Conservation (phyloP, 306 rosid species). For the Cucurbita maxima region DNA sequence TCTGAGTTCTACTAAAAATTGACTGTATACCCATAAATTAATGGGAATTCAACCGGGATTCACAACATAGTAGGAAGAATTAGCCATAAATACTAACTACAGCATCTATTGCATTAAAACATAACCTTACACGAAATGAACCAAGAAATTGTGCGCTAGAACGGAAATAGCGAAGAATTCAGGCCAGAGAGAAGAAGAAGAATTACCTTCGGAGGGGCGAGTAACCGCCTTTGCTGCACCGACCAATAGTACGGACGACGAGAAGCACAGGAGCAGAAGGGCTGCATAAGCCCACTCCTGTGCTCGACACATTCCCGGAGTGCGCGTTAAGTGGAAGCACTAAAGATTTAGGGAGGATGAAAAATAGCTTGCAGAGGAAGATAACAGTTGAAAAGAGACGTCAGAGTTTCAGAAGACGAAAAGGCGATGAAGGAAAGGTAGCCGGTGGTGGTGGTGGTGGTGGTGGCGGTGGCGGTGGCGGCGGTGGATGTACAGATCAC, state of each 20-base stretch:
- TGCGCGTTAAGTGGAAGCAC: background rate
- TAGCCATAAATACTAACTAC: background rate
- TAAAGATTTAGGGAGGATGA: too few species aligned
- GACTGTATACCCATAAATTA: background rate
- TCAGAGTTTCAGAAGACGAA: background rate
- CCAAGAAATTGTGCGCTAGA: background rate
- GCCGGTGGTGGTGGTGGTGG: background rate
- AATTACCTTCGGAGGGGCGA: constrained; percentile 45
- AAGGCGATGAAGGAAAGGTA: background rate
- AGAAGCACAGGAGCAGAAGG: constrained; percentile 29
- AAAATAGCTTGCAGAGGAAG: background rate
- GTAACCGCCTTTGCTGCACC: constrained; percentile 27
- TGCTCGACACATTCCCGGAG: constrained; percentile 31
- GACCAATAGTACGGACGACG: constrained; percentile 26
- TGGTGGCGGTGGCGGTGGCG: background rate
- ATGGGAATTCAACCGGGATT: background rate
- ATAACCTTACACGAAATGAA: background rate
- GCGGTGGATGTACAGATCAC: background rate
- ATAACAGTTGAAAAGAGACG: background rate
- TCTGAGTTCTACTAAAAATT: background rate
- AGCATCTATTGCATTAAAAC: background rate
- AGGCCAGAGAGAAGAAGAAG: background rate
- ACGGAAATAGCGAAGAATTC: background rate
- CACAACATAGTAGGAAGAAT: background rate
- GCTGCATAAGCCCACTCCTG: constrained; percentile 22